phyloP scores from a whole-genome alignment of 306 rosid species.

The Pterocarpus santalinus region DNA sequence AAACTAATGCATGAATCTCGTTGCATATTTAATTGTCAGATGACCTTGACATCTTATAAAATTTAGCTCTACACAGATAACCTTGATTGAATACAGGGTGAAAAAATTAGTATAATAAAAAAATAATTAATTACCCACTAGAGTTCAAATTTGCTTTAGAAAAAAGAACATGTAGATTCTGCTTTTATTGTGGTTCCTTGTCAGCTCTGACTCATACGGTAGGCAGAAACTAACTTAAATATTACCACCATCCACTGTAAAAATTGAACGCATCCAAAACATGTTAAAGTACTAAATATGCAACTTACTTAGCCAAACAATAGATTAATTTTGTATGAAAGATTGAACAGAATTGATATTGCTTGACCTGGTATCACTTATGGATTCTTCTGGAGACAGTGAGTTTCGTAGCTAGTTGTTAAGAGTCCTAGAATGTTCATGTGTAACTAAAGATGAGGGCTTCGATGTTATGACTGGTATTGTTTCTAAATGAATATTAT shows the following conservation, averaged over 20 bases:
- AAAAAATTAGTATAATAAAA: not conserved
- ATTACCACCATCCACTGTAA: not conserved
- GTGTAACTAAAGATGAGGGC: not conserved
- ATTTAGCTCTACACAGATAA: not conserved
- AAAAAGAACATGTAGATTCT: not conserved
- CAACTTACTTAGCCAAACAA: not conserved
- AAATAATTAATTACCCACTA: not conserved
- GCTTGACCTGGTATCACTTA: too few species aligned
- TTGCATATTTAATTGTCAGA: too few species aligned
- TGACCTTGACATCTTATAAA: too few species aligned
- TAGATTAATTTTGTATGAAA: not conserved
- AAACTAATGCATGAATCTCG: not conserved
- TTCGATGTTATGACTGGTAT: not conserved
- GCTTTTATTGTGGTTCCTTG: constrained; percentile 24
- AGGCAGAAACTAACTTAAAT: constrained; percentile 4
- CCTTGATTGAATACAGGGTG: not conserved
- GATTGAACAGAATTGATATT: not conserved
- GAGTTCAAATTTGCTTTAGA: not conserved
- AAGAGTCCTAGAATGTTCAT: too few species aligned
- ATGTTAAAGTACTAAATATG: not conserved
- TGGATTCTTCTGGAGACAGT: too few species aligned
- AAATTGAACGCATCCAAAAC: not conserved
- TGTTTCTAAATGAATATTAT: too few species aligned
- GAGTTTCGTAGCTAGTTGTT: too few species aligned
- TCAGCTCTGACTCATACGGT: constrained; percentile 38